phyloP scores from a whole-genome alignment of 2,329 filamentous ascomycete genomes.

The Penicillium sp. region DNA sequence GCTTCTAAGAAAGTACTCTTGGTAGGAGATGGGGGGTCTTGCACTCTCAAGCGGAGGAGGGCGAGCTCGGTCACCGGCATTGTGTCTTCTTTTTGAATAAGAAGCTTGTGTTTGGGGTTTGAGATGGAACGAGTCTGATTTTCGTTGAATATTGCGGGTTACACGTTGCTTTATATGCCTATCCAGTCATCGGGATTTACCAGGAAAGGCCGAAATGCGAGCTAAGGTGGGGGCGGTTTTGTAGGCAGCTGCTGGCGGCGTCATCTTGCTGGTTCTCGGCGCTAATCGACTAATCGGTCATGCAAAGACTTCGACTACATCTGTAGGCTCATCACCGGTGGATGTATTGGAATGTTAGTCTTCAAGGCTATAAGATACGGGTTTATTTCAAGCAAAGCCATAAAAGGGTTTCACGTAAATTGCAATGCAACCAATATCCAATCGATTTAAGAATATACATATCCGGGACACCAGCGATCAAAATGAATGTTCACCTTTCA shows the following conservation, averaged over 20 bases:
- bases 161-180: not conserved
- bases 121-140: no score
- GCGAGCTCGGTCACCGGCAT: conserved; percentile 43
- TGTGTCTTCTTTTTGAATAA: not conserved
- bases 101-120: no score
- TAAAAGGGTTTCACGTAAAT: not conserved
- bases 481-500: not conserved
- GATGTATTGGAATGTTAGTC: not conserved
- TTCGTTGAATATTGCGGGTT: no score
- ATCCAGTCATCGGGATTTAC: not conserved
- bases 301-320: not conserved
- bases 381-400: not conserved
- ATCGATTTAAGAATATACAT: not conserved
- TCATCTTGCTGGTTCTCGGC: not conserved
- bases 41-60: conserved; percentile 35
- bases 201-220: not conserved
- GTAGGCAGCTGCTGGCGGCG: not conserved
- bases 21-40: conserved; percentile 21
- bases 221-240: not conserved
- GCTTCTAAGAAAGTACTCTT: conserved; percentile 32
- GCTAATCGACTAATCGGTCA: not conserved
- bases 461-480: not conserved
- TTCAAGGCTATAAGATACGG: not conserved
- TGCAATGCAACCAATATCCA: not conserved
- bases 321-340: not conserved